These are phyloP conservation scores for Populus davidiana DNA, from an alignment of 345 rosid species.

Conservation along the genomic window DNA sequence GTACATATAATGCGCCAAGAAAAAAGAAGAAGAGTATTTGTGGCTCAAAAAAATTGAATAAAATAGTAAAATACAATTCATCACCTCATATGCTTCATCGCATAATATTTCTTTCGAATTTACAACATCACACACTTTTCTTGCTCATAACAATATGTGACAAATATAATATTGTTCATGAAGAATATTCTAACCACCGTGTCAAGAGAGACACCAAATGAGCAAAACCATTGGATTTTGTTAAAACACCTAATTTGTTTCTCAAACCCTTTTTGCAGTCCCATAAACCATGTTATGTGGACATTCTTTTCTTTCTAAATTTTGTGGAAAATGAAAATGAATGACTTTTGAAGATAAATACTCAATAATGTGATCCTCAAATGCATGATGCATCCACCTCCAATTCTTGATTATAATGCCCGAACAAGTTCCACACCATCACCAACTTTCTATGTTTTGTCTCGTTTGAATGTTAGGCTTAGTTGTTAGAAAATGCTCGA, in stretches of 20 bases:
- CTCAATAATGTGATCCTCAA: background rate
- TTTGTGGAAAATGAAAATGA: background rate
- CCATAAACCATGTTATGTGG: background rate
- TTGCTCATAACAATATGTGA: background rate
- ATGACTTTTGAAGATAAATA: background rate
- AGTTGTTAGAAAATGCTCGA: too few relatives aligned
- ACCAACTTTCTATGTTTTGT: background rate
- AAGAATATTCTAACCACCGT: conserved; percentile 8
- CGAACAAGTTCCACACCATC: conserved; percentile 3
- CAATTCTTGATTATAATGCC: background rate
- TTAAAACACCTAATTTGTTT: background rate
- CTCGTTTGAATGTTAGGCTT: background rate
- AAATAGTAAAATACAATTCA: too few relatives aligned
- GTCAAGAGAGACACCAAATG: background rate
- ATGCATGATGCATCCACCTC: background rate
- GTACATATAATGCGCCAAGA: too few relatives aligned
- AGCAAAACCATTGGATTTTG: background rate
- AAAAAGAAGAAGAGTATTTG: too few relatives aligned
- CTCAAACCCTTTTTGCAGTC: background rate
- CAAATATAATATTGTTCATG: background rate
- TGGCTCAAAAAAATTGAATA: too few relatives aligned
- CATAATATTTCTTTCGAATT: too few relatives aligned
- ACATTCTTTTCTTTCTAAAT: background rate
- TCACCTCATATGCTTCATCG: too few relatives aligned
- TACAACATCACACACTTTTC: too few relatives aligned